Base-by-base conservation (phyloP, 148 eudicot species). In the Rhododendron henanense region DNA sequence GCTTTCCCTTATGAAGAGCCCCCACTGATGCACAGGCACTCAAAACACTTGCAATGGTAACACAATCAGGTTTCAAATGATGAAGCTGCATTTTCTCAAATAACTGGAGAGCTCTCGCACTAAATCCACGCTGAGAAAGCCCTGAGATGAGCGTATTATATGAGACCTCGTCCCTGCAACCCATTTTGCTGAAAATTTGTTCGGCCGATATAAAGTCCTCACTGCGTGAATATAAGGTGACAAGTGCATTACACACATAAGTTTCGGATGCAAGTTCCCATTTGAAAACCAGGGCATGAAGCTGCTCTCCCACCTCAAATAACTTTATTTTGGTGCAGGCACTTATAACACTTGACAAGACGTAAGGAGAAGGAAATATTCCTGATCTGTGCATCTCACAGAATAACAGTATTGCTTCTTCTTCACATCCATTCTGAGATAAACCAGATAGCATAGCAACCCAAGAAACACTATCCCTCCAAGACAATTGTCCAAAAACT, bases 391-490 rank as follows among this genome's bases (percentile, higher is more conserved):
- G 94, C 98, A 95, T 97, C 88, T 94, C 96, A 65, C 71, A 85
- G 84, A 95, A 97, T 79, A 97, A 88, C 55, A 78, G 86, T 59
- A 94, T 89, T 37, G 91, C 90, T 85, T 95, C 92, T 80, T 91
- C 88, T 85, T 94, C 98, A 53, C 61, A 87, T 57, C 92, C 92
- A 87, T 92, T 97, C 50, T 88, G 90, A 82, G 98, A 93, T 71
- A 95, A 92, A 57, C 98, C 98, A 71, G 98, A 97, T 86, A 97
- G 91, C 92, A 97, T 94, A 84, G 98, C 96, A 88, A 95, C 97
- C 98, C 98, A 97, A 59, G 99, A 91, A 23, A 93, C 96, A 91
- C 85, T 97, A 88, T 95, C 96, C 87, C 88, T 89, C 44, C 86
- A 86, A 74, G 41, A 50, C 86, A 95, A 81, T 61, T 82, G 83